Conservation (phyloP, 441 rosid species). For the Populus trichocarpa region DNA sequence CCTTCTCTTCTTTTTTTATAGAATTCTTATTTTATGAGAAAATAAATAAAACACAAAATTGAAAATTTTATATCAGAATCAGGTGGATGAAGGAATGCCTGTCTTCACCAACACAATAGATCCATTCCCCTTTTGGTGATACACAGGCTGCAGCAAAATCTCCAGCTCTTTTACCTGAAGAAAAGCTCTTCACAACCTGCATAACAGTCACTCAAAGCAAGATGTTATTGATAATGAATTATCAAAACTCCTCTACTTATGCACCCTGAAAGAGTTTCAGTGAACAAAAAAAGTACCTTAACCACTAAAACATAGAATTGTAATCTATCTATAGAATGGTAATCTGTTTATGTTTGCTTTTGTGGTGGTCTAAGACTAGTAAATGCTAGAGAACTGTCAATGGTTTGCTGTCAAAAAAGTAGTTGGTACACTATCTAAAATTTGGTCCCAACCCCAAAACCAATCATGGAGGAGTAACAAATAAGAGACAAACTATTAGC, state of each 20-base stretch:
- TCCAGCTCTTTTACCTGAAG: constrained; percentile 96
- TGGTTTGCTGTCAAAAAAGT: not conserved
- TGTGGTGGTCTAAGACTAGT: not conserved
- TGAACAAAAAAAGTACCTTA: not conserved
- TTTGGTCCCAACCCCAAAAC: not conserved
- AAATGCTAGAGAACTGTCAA: not conserved
- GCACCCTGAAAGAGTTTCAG: not conserved
- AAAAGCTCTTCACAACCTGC: constrained; percentile 97
- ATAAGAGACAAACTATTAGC: not conserved
- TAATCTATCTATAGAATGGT: not conserved
- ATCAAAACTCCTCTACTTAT: not conserved
- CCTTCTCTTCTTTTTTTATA: not conserved
- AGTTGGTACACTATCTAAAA: not conserved
- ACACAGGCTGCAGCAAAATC: constrained; percentile 72
- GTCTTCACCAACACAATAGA: constrained; percentile 96
- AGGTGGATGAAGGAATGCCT: constrained; percentile 37
- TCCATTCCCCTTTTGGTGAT: constrained; percentile 97
- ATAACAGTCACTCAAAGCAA: constrained; percentile 17
- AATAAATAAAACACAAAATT: not conserved
- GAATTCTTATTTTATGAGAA: not conserved
- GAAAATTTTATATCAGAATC: not conserved
- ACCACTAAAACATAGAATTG: not conserved
- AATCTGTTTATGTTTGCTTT: not conserved
- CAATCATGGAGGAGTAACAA: not conserved
- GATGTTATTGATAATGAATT: not conserved